Evolutionary conservation across 2,329 filamentous ascomycete genomes (phyloP).

Genomic region (Drechslerella dactyloides): DNA sequence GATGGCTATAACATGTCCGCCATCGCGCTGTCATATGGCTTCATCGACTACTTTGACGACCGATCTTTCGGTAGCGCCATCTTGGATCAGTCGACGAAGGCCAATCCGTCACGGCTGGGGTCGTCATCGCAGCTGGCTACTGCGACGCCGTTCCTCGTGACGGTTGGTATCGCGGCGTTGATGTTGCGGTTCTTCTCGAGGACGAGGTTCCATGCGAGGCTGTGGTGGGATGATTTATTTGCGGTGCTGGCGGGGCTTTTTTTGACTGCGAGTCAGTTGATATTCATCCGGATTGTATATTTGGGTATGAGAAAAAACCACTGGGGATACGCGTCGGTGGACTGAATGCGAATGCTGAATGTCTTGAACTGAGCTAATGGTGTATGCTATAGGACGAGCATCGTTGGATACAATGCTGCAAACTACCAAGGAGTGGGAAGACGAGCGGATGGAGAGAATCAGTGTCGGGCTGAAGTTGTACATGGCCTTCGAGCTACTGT

Average conservation of each 20-base stretch:
- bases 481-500: constrained; percentile 53
- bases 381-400: constrained; percentile 27
- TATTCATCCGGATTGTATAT: constrained; percentile 53
- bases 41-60: constrained; percentile 49
- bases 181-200: constrained; percentile 56
- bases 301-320: constrained; percentile 44
- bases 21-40: constrained; percentile 44
- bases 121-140: constrained; percentile 51
- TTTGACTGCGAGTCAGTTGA: constrained; percentile 53
- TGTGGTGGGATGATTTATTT: constrained; percentile 57
- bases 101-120: constrained; percentile 49
- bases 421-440: constrained; percentile 49
- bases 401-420: constrained; percentile 51
- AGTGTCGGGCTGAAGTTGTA: constrained; percentile 53
- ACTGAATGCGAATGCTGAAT: too few species aligned
- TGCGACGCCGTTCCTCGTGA: constrained; percentile 54
- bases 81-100: constrained; percentile 24
- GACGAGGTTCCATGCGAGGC: constrained; percentile 53
- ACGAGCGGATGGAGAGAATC: constrained; percentile 49
- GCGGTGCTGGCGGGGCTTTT: constrained; percentile 53
- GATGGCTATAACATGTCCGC: constrained; percentile 24
- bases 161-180: constrained; percentile 54
- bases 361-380: not conserved
- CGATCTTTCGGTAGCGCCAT: constrained; percentile 31
- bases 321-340: too few species aligned